Evolutionary conservation across 1,139 yeast species (phyloP), one percentile per base, ranked within the genome.

Genomic region (Lodderomyces oxycetoniae): DNA sequence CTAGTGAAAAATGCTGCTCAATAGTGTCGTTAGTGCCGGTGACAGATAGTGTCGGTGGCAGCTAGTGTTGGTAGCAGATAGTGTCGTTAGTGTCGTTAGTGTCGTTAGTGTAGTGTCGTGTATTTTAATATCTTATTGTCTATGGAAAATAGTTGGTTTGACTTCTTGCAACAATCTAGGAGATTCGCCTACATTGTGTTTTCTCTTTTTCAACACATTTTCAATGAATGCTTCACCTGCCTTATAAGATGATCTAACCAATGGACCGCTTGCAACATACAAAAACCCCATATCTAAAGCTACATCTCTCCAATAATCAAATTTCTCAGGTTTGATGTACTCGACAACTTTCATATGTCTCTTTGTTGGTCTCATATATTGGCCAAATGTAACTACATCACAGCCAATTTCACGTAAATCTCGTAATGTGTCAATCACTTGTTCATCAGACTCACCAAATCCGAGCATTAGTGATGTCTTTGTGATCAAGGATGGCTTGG

Each of bases 201-300:
- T 67, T 55, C 93, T 78, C 63, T 85, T 85, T 52, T 81, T 79
- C 44, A 93, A 70, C 24, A 91, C 94, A 53, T 91, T 91, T 60
- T 93, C 98, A 50, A 93, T 89, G 52, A 88, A 93, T 1, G 95
- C 88, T 59, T 93, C 99, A 42, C 99, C 99, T 12, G 99, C 99
- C 61, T 91, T 93, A 61, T 93, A 93, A 2, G 95, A 85, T 1
- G 96, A 87, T 57, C 99, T 77, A 11, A 93, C 97, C 50, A 93
- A 71, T 5, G 99, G 98, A 3, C 98, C 98, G 47, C 94, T 82
- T 3, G 98, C 98, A 55, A 96, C 94, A 54, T 93, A 91, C 35
- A 88, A 65, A 71, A 93, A 93, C 1, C 98, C 98, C 77, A 89
- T 64, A 30, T 83, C 87, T 55, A 85, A 69, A 0, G 98, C 98